phyloP scores from a whole-genome alignment of 116 monocot genomes.

The Phalaenopsis hybrid region DNA sequence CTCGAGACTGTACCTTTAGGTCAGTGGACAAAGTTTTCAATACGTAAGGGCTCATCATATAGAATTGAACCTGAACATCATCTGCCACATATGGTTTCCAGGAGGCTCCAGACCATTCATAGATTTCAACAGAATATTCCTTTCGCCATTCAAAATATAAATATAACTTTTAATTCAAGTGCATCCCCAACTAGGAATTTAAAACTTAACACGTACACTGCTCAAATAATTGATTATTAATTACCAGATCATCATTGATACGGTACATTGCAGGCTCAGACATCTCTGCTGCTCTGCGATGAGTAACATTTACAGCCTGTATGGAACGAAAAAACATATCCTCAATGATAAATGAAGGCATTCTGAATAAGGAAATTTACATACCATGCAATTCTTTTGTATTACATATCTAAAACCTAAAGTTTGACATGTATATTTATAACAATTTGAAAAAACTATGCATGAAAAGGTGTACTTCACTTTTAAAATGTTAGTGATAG shows the following conservation, averaged over 20 bases:
- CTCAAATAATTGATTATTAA: conserved; percentile 7
- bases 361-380: neutral
- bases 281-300: conserved; percentile 66
- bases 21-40: conserved; percentile 76
- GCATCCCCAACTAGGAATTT: neutral
- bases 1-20: conserved; percentile 45
- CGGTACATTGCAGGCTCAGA: conserved; percentile 81
- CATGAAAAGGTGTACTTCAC: no score
- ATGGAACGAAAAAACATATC: neutral
- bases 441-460: no score
- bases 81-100: conserved; percentile 89
- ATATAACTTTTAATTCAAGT: neutral
- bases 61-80: conserved; percentile 98
- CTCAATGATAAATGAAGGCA: neutral
- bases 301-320: conserved; percentile 85
- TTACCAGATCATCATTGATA: conserved; percentile 97
- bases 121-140: conserved; percentile 94
- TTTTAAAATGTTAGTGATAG: no score
- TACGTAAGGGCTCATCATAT: conserved; percentile 99
- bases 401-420: no score
- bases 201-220: neutral
- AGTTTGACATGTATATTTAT: no score
- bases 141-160: conserved; percentile 20
- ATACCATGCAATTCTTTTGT: no score
- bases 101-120: conserved; percentile 87